Evolutionary conservation across 202 grass and related monocot species (phyloP).

Genomic region (Carex sylvatica): DNA sequence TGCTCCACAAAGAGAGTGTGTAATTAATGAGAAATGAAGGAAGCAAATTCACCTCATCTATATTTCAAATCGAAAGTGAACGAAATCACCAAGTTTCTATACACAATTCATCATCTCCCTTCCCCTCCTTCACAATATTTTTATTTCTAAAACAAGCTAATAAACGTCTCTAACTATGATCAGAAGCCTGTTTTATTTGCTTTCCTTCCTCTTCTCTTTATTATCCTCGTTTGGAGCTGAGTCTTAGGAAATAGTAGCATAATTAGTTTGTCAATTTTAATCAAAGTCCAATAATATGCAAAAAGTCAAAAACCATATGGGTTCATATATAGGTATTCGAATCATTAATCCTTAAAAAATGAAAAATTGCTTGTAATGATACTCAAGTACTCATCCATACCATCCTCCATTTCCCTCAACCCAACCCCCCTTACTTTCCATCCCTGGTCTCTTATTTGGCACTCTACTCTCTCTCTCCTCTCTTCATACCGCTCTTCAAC

Average conservation of each 20-base stretch:
- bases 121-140: no score
- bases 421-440: not conserved
- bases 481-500: not conserved
- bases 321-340: constrained; percentile 33
- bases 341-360: constrained; percentile 28
- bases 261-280: not conserved
- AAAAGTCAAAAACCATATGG: constrained; percentile 35
- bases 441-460: not conserved
- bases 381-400: constrained; percentile 4
- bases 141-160: no score
- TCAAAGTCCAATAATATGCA: constrained; percentile 11
- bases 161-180: no score
- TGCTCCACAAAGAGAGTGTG: no score
- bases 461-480: not conserved
- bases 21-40: no score
- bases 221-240: no score
- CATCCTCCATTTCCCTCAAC: not conserved
- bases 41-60: no score
- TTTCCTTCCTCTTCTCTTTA: no score
- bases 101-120: no score
- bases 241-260: not conserved
- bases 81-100: no score
- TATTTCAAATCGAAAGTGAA: no score
- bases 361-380: constrained; percentile 24
- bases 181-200: no score